Evolutionary conservation across 148 eudicot species (phyloP), one percentile per base, ranked within the genome.

Genomic region (Rhododendron vialii): DNA sequence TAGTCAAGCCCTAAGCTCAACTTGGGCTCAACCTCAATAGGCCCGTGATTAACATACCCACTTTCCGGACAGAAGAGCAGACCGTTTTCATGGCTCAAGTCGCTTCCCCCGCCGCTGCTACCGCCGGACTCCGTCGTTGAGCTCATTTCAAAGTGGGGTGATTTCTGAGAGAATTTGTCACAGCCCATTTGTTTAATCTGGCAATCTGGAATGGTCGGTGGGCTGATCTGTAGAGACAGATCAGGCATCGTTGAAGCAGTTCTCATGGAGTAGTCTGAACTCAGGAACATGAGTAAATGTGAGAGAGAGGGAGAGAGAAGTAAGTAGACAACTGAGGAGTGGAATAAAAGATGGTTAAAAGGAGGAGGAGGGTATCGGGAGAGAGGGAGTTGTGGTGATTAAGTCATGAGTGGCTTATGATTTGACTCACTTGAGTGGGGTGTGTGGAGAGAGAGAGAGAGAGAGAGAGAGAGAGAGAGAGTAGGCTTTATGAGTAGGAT

Each of bases 341-440:
- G 41, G 11, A 71, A 82, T 28, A 48, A 71, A 50, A 71, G 57
- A 43, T 41, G 55, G 24, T 12, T 24, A 0, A 61, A 38, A 24
- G 53, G 22, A 48, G 53, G 22, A 48, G 38, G 28, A 53, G 73
- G 38, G 3, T 69, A n/a, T 43, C 51, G 14, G 76, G 77, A 45
- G 77, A 17, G 77, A n/a, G 78, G 24, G 15, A 50, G 59, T 6
- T n/a, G 55, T 78, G 61, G 86, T 89, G 87, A 92, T 95, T 92
- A 95, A 90, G 88, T 93, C 92, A 96, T 96, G 98, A 96, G 98
- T 96, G 86, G 53, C 90, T 88, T 89, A 93, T 96, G 94, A 96
- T 94, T 94, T 36, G 38, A 36, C 38, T 36, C 38, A 36, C 2
- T 36, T 91, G 95, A 93, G 90, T 94, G 94, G 87, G 74, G 48